Conservation (phyloP, 305 asterid species). For the Solanum hybrid region DNA sequence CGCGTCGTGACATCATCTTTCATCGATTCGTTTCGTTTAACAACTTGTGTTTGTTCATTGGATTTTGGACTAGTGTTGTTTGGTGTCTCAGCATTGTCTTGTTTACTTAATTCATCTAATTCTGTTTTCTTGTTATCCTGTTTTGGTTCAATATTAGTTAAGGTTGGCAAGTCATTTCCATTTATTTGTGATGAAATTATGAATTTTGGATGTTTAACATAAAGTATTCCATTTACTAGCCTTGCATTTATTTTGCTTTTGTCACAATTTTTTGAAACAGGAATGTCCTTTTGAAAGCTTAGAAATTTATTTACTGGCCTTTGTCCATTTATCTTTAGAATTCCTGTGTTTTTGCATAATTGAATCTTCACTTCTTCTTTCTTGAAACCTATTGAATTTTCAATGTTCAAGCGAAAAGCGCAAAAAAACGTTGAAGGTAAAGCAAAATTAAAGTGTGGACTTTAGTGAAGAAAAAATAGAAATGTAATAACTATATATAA, state of each 20-base stretch:
- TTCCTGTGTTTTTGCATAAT: constrained; percentile 16
- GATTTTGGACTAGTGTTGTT: neutral
- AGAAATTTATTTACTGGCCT: constrained; percentile 26
- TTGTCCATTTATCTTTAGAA: constrained; percentile 44
- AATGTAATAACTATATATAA: neutral
- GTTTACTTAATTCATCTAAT: neutral
- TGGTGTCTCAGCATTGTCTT: neutral
- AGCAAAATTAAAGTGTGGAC: neutral
- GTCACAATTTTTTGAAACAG: constrained; percentile 30
- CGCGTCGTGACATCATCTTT: neutral
- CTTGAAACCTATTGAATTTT: constrained; percentile 33
- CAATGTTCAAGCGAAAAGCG: neutral
- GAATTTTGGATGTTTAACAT: constrained; percentile 44
- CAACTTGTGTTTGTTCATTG: neutral
- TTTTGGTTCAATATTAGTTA: neutral
- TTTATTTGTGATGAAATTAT: constrained; percentile 22
- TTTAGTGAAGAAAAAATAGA: neutral
- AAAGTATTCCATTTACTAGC: constrained; percentile 42
- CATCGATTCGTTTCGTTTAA: neutral
- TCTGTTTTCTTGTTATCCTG: neutral
- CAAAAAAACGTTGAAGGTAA: neutral
- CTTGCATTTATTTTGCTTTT: constrained; percentile 45
- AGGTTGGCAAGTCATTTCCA: neutral
- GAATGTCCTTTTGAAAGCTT: constrained; percentile 42
- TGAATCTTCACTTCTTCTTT: constrained; percentile 51